Evolutionary conservation across 768 basidiomycete genomes (phyloP).

Genomic region (Glaciozyma martinii): DNA sequence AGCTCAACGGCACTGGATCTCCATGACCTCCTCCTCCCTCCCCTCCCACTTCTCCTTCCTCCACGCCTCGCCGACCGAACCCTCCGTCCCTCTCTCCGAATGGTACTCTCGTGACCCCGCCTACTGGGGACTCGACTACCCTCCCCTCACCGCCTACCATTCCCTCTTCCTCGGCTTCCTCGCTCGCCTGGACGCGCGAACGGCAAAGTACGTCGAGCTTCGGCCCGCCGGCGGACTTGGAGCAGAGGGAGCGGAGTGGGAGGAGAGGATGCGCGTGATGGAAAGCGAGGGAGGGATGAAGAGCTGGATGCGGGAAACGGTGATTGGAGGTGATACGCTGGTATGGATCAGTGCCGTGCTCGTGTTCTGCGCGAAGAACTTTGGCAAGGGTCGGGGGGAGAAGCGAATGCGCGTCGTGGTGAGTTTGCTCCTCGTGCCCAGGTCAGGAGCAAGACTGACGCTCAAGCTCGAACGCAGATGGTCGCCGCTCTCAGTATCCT

Average conservation of each 20-base stretch:
- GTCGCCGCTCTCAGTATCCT: slow-evolving; percentile 59
- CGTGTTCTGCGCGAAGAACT: slow-evolving; percentile 48
- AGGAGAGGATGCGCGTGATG: slow-evolving; percentile 53
- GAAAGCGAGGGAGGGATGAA: slow-evolving; percentile 21
- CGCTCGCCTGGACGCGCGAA: slow-evolving; percentile 5
- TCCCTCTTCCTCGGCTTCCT: slow-evolving; percentile 31
- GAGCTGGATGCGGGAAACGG: slow-evolving; percentile 70
- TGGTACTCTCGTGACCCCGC: slow-evolving; percentile 86
- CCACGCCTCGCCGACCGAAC: background rate
- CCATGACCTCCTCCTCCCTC: slow-evolving; percentile 31
- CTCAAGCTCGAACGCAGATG: slow-evolving; percentile 5
- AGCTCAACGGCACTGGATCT: slow-evolving; percentile 38
- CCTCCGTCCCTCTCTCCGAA: slow-evolving; percentile 52
- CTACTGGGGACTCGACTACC: slow-evolving; percentile 95
- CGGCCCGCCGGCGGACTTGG: slow-evolving; percentile 41
- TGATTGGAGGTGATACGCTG: slow-evolving; percentile 57
- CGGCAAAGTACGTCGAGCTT: slow-evolving; percentile 14
- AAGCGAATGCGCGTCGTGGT: slow-evolving; percentile 57
- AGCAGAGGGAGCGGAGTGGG: slow-evolving; percentile 61
- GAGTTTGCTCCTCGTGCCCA: background rate
- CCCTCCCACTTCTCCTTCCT: background rate
- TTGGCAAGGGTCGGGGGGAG: slow-evolving; percentile 6
- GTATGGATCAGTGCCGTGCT: slow-evolving; percentile 67
- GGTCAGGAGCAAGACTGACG: background rate
- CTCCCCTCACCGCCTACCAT: slow-evolving; percentile 76